Base-by-base conservation (phyloP, 192 early-diverging fungal species). In the Dissophora globulifera region DNA sequence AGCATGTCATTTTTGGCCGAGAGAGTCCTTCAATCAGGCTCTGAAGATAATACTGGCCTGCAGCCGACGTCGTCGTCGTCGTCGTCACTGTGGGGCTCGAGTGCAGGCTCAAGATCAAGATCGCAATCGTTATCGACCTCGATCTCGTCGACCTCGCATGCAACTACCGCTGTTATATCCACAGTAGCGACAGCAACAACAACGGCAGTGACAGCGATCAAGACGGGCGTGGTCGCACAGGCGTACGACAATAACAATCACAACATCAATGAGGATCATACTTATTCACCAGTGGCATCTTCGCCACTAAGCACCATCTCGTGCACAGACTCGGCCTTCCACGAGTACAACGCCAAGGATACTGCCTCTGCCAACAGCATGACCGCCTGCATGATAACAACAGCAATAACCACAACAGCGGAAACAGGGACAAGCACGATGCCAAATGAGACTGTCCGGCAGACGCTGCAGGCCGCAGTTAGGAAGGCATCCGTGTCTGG, bases 121-220 rank as follows among this genome's bases (percentile, higher is more conserved):
- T 50, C 49, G 8, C 49, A 50, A 50, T 50, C 49, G 26, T 29
- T 29, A 27, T 50, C 49, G 17, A 50, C 48, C 23, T 50, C 49
- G 27, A 50, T 29, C 22, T 50, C 49, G 12, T 29, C 49, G 23
- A 27, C 49, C 4, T 29, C 23, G 8, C 49, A 10, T 27, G 49
- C 20, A 27, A 50, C 49, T 9, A 26, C 26, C 49, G 29, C 49
- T 1, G 22, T 20, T 19, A 20, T 22, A 19, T 2, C 46, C 38
- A 10, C 13, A 40, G 13, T 40, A 13, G 8, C 38, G 38, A 7
- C 38, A 40, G 13, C 19, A 40, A 7, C 38, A 40, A 13, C 38
- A 40, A 48, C 46, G n/a, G 12, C 46, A 48, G 19, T 20, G 46
- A 22, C 19, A 48, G 22, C 13, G 22, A 32, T n/a, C 30, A 32